phyloP scores from a whole-genome alignment of 805 yeast species.

The Wickerhamomyces strasburgensis region DNA sequence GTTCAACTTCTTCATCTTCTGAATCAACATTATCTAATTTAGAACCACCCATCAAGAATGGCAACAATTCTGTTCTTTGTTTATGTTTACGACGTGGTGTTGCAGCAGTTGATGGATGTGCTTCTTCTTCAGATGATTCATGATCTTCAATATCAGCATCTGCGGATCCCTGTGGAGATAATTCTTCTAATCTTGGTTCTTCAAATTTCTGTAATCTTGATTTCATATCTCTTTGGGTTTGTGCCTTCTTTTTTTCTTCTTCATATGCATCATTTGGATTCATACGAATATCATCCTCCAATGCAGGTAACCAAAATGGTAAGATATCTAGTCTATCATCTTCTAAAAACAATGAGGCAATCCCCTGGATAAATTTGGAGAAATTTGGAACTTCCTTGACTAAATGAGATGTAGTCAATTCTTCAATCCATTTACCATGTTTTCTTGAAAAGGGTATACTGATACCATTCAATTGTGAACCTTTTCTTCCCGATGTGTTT shows the following conservation, averaged over 20 bases:
- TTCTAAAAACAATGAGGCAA: slow-evolving; percentile 81
- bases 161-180: neutral
- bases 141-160: slow-evolving; percentile 51
- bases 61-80: slow-evolving; percentile 29
- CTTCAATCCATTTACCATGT: slow-evolving; percentile 75
- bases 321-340: slow-evolving; percentile 84
- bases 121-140: slow-evolving; percentile 42
- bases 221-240: slow-evolving; percentile 39
- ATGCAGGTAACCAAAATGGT: slow-evolving; percentile 93
- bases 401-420: slow-evolving; percentile 73
- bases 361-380: slow-evolving; percentile 90
- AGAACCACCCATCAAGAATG: slow-evolving; percentile 36
- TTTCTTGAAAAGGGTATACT: slow-evolving; percentile 42
- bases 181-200: slow-evolving; percentile 1
- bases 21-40: slow-evolving; percentile 59
- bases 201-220: slow-evolving; percentile 33
- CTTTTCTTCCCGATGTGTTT: slow-evolving; percentile 35
- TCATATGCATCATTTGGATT: slow-evolving; percentile 78
- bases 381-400: slow-evolving; percentile 94
- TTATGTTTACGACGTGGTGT: slow-evolving; percentile 26
- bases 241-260: slow-evolving; percentile 52
- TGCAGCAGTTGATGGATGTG: slow-evolving; percentile 1
- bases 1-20: slow-evolving; percentile 78
- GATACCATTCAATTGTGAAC: slow-evolving; percentile 27
- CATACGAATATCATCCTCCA: slow-evolving; percentile 70